Base-by-base conservation (phyloP, 495 filamentous ascomycete species). In the Daldinia concentrica region DNA sequence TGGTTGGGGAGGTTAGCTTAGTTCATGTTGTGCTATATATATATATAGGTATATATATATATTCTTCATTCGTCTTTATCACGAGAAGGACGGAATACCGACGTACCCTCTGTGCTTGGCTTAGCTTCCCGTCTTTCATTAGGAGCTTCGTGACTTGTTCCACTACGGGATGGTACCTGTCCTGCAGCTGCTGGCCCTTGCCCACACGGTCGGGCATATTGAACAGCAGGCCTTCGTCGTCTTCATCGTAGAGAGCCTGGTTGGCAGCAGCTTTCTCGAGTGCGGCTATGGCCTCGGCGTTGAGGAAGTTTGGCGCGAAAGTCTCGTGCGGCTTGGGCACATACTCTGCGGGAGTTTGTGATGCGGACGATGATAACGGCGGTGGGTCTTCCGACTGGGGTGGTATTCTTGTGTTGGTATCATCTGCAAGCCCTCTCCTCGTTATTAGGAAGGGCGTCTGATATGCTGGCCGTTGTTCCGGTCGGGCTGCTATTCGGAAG, bases 51-150 rank as follows among this genome's bases (percentile, higher is more conserved):
- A n/a, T n/a, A n/a, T n/a, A n/a, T n/a, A n/a, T 52, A 9, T 15
- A 14, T 26, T 8, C 17, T 3, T 27, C 8, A 6, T 8, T 15
- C 11, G 58, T 27, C 37, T 56, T 27, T 24, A 17, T 41, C 22
- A 6, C 6, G 6, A n/a, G 27, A 9, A 15, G 26, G 30, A 29
- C 0, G 36, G 11, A 27, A 59, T 58, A 39, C 26, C 72, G 58
- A 73, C 87, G 51, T 86, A 97, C 93, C 86, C 89, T 89, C 78
- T 97, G 91, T 22, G 93, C 94, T 79, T 85, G 83, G 73, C 88
- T 87, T 74, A 94, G 83, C 80, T 97, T 97, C 54, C 95, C 95
- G 81, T 97, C 86, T 67, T 83, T 82, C 95, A 98, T 99, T 59
- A 99, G 68, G 60, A 97, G 85, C 79, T 93, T 94, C 17, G 93